Evolutionary conservation across 1,284 basidiomycete genomes (phyloP).

Genomic region (Leccinum griseonigrum): DNA sequence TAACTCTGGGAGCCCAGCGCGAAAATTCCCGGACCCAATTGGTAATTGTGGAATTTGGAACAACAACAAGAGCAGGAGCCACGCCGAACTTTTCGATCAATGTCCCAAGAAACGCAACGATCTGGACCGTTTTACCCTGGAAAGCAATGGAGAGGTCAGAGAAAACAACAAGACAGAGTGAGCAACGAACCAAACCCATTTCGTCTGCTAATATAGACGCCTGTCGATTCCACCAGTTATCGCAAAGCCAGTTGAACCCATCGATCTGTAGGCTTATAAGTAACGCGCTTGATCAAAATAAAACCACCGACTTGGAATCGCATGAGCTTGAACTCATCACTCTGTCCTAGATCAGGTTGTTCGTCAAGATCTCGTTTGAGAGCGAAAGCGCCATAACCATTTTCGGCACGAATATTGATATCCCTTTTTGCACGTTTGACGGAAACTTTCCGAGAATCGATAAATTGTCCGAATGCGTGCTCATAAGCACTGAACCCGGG

Average conservation of each 20-base stretch:
- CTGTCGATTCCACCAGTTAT: constrained; percentile 87
- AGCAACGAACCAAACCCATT: constrained; percentile 78
- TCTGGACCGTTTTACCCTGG: constrained; percentile 92
- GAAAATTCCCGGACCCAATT: constrained; percentile 90
- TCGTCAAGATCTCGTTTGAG: constrained; percentile 45
- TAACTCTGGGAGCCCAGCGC: constrained; percentile 83
- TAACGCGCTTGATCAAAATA: background rate
- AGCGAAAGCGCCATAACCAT: constrained; percentile 45
- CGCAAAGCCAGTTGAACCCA: constrained; percentile 90
- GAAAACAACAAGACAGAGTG: background rate
- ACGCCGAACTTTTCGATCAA: constrained; percentile 61
- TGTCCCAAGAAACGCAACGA: constrained; percentile 82
- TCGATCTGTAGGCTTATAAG: constrained; percentile 57
- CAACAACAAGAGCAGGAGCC: constrained; percentile 84
- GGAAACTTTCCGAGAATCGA: constrained; percentile 60
- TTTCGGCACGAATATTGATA: constrained; percentile 39
- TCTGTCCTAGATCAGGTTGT: constrained; percentile 66
- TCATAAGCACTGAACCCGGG: constrained; percentile 62
- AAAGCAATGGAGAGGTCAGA: constrained; percentile 3
- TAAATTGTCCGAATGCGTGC: constrained; percentile 62
- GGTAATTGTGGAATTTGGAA: constrained; percentile 91
- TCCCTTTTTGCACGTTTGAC: constrained; percentile 50
- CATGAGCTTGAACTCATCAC: constrained; percentile 66
- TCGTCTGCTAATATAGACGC: constrained; percentile 97
- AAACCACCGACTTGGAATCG: constrained; percentile 66